Base-by-base conservation (phyloP, 371 early-diverging fungal genomes). In the Fennellomyces sp. region DNA sequence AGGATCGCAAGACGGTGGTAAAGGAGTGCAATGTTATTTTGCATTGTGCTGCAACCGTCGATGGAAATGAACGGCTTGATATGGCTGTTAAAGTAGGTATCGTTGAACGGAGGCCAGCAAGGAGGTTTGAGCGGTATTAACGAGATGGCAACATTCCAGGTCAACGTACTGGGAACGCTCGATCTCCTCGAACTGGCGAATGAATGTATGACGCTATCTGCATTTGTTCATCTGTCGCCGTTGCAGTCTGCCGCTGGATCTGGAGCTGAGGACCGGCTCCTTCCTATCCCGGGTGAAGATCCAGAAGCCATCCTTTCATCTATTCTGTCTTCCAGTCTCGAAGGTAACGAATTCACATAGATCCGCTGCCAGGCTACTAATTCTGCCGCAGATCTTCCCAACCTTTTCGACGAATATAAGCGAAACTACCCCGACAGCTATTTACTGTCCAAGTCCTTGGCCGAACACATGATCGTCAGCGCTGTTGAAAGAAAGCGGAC, bases 41-140 rank as follows among this genome's bases (percentile, higher is more conserved):
- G 36, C 81, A 87, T 49, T 84, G 88, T 61, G 85, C 83, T 28
- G 88, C 77, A 17, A 78, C 72, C 23, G 74, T 83, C 19, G 84
- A 84, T 53, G 81, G 82, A 39, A 80, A 77, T 49, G 84, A 83
- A 42, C 68, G 75, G 6, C 52, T 85, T 26, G 80, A 83, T 62
- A 59, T 70, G 23, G 66, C 82, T 3, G 66, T 80, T 15, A 80
- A 77, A 71, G 86, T 86, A 73, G 7, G n/a, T 38, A 6, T 38
- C 17, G 19, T 26, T 21, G n/a, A n/a, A n/a, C n/a, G 5, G 21
- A 7, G 15, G 23, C 15, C 7, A 11, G 15, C 4, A 48, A 13
- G 21, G 13, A 23, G 49, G 23, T 15, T 25, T 49, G 25, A 49
- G 6, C 23, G 49, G 23, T 23, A 27, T 6, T 15, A 23, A 49